Conservation (phyloP, 176 grass and related monocot species). For the Musa troglodytarum region DNA sequence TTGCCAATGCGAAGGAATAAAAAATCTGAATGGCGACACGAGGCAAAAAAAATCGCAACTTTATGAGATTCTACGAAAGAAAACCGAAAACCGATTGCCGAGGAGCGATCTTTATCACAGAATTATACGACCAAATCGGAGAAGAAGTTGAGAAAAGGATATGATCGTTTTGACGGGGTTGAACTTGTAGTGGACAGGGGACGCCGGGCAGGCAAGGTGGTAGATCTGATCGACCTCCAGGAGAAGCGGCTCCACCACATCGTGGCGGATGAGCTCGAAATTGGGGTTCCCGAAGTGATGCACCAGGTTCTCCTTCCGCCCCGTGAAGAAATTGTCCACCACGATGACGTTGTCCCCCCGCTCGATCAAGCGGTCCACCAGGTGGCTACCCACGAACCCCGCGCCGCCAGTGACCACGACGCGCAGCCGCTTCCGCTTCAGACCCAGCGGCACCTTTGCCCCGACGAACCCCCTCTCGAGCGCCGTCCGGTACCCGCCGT, state of each 20-base stretch:
- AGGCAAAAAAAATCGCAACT: not conserved
- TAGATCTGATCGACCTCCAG: slow-evolving; percentile 13
- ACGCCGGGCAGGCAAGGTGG: slow-evolving; percentile 8
- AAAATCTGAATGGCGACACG: not conserved
- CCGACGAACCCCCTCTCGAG: not conserved
- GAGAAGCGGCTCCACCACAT: slow-evolving; percentile 8
- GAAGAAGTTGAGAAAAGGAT: not conserved
- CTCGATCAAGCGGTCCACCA: slow-evolving; percentile 2
- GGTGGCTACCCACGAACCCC: slow-evolving; percentile 4
- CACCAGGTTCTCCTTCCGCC: slow-evolving; percentile 3
- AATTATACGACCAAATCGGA: not conserved
- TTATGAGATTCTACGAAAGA: not conserved
- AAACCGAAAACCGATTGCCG: no score
- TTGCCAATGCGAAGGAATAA: not conserved
- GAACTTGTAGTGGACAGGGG: slow-evolving; percentile 14
- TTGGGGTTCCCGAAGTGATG: slow-evolving; percentile 6
- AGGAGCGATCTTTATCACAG: not conserved
- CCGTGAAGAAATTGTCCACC: slow-evolving; percentile 13
- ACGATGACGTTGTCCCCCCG: slow-evolving; percentile 7
- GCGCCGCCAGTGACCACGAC: slow-evolving; percentile 9
- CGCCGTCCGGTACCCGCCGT: not conserved
- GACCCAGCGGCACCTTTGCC: not conserved
- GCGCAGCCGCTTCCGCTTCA: not conserved
- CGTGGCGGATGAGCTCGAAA: slow-evolving; percentile 13
- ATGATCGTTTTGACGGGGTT: slow-evolving; percentile 12